Evolutionary conservation across 495 filamentous ascomycete species (phyloP).

Genomic region (Parmelia sp.): DNA sequence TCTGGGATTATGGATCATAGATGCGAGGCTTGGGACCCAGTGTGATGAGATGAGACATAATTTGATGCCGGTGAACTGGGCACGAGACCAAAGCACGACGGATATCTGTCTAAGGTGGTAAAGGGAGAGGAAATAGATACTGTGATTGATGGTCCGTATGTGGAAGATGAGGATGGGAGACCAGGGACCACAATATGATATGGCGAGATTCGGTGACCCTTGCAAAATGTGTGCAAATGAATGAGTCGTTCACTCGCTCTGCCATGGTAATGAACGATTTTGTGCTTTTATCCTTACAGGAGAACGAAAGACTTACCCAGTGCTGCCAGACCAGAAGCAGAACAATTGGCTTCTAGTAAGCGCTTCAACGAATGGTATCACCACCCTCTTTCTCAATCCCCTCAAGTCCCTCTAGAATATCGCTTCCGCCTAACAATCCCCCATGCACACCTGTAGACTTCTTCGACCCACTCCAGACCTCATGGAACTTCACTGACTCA

Average conservation of each 20-base stretch:
- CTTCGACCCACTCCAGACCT: constrained; percentile 71
- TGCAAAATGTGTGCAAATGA: too few relatives aligned
- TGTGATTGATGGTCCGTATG: neutral
- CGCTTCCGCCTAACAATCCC: constrained; percentile 76
- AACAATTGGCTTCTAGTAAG: neutral
- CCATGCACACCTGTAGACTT: constrained; percentile 49
- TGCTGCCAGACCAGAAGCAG: neutral
- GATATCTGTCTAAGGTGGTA: neutral
- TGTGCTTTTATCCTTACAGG: neutral
- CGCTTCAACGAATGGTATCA: constrained; percentile 28
- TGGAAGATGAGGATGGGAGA: neutral
- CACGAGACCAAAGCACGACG: too few relatives aligned
- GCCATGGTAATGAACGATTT: neutral
- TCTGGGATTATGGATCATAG: neutral
- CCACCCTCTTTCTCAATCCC: constrained; percentile 72
- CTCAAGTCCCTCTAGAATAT: constrained; percentile 79
- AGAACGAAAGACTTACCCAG: neutral
- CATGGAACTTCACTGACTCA: constrained; percentile 91
- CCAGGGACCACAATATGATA: neutral
- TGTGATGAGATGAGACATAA: neutral
- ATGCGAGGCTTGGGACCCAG: too few relatives aligned
- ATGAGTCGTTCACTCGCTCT: neutral
- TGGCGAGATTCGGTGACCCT: neutral
- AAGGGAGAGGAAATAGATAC: neutral
- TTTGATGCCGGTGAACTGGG: neutral